Percentiles rank a stretch among this genome's conserved stretches.
Evolutionary conservation across 805 yeast genomes (phyloP).

Genomic region (Metschnikowia vanudenii): DNA sequence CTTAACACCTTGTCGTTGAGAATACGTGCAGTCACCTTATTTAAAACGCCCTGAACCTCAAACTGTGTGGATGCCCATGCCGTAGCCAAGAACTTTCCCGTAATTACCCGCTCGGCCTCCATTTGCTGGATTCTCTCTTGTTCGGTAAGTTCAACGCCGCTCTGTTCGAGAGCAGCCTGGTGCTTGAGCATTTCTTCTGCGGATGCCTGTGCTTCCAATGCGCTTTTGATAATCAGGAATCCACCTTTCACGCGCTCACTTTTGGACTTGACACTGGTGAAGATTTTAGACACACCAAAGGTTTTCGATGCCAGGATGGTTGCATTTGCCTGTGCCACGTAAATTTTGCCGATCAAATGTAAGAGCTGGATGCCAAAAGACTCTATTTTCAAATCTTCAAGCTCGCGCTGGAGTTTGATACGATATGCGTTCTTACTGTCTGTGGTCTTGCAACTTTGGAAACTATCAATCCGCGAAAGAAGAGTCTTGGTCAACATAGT

Average conservation of each 20-base stretch:
- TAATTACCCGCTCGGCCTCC: constrained; percentile 75
- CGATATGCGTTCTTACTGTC: constrained; percentile 60
- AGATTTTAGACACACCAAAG: constrained; percentile 82
- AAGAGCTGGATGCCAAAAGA: constrained; percentile 90
- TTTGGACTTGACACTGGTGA: constrained; percentile 78
- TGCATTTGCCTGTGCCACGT: constrained; percentile 71
- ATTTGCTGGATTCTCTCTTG: constrained; percentile 43
- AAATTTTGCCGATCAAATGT: constrained; percentile 78
- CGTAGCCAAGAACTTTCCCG: constrained; percentile 88
- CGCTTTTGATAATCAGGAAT: constrained; percentile 75
- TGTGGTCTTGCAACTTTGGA: constrained; percentile 57
- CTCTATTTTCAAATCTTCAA: constrained; percentile 85
- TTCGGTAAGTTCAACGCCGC: constrained; percentile 31
- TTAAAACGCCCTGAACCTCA: constrained; percentile 86
- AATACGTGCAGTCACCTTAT: constrained; percentile 55
- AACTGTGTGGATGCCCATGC: constrained; percentile 93
- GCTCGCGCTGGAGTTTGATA: constrained; percentile 55
- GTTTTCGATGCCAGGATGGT: constrained; percentile 74
- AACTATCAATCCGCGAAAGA: constrained; percentile 45
- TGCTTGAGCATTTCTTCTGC: constrained; percentile 67
- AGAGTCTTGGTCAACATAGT: constrained; percentile 51
- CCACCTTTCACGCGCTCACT: constrained; percentile 83
- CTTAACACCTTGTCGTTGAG: constrained; percentile 59
- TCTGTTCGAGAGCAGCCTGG: constrained; percentile 49
- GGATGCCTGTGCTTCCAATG: constrained; percentile 81